Evolutionary conservation across 2,329 filamentous ascomycete genomes (phyloP).

Genomic region (Exophiala spinifera): DNA sequence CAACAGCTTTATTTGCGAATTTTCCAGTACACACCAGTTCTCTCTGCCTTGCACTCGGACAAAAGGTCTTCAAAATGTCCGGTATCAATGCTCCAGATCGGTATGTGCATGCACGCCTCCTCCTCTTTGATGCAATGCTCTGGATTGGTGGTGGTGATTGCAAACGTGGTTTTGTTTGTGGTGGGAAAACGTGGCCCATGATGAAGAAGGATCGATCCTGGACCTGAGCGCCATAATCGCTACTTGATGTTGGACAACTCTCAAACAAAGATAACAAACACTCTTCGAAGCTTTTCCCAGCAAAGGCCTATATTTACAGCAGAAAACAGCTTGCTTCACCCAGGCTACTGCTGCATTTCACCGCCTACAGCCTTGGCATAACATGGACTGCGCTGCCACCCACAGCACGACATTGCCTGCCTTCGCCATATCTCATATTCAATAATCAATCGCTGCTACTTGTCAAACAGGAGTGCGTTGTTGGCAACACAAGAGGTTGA

Average conservation of each 20-base stretch:
- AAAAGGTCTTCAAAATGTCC: not conserved
- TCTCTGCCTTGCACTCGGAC: not conserved
- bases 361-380: not conserved
- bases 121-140: no score
- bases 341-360: not conserved
- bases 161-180: no score
- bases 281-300: no score
- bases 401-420: not conserved
- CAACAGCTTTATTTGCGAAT: not conserved
- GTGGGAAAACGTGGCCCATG: no score
- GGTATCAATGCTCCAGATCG: constrained; percentile 27
- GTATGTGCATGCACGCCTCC: constrained; percentile 18
- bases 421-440: not conserved
- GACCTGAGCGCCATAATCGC: no score
- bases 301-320: no score
- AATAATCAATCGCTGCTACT: not conserved
- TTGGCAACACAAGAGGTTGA: no score
- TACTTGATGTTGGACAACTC: no score
- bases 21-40: not conserved
- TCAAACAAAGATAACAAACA: no score
- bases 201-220: no score
- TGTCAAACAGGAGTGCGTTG: no score
- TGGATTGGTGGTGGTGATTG: no score
- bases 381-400: not conserved
- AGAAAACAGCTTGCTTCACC: not conserved